Evolutionary conservation across 2,329 filamentous ascomycete species (phyloP), one percentile per base, ranked within the genome.

Genomic region (Cladosporium phlei): DNA sequence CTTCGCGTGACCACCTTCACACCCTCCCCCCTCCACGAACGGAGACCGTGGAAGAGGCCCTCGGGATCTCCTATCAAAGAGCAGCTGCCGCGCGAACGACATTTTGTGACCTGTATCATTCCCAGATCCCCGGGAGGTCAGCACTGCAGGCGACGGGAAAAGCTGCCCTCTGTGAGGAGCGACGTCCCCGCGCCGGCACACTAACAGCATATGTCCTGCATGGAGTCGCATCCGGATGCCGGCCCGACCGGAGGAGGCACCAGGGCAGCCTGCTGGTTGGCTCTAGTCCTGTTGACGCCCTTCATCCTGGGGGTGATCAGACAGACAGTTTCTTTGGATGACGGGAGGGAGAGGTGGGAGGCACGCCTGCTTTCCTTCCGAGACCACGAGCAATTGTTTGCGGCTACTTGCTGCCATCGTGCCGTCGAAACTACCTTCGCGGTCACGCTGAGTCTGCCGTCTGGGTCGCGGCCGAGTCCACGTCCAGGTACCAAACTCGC

Each of bases 221-320:
- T 52, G 38, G 44, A 44, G 30, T 46, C 50, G 51, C 54, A 54
- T 47, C 52, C 59, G 60, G 58, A 46, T 51, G 28, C 44, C 59
- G 60, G 59, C 48, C 60, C 60, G 58, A 53, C 53, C 59, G 58
- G 58, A 49, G 52, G 53, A 53, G 54, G 51, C 50, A 51, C 48
- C 58, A 60, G 59, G 59, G 57, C 59, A 60, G 37, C 20, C 24
- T 21, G 51, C 30, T 56, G 55, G 58, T 60, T 59, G 60, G 59
- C 39, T 51, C 33, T 38, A 42, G 37, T 49, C 48, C 44, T 35
- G 47, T 49, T 44, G 47, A 51, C 33, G 34, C 50, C 52, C 57
- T 56, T 43, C 55, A 55, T 55, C 59, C 52, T 52, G 58, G 40
- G 25, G 59, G 46, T 51, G 55, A 61, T 62, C 59, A 59, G 52